Conservation (phyloP, 2,329 filamentous ascomycete genomes). For the Dothistroma septosporum region DNA sequence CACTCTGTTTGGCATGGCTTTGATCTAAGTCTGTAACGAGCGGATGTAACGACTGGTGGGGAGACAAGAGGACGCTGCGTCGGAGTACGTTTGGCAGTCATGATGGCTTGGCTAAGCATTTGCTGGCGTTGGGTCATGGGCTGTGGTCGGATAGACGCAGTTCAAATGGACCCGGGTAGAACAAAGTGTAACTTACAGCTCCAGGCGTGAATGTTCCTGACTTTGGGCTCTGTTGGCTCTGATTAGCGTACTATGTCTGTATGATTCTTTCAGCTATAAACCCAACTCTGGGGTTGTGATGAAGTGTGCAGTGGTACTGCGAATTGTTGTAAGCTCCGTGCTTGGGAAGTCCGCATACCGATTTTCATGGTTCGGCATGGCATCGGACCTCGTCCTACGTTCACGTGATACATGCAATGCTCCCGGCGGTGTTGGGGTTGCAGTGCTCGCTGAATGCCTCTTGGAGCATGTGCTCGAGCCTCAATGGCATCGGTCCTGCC, state of each 20-base stretch:
- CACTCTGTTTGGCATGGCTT: slow-evolving; percentile 41
- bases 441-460: no score
- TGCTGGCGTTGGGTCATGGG: neutral
- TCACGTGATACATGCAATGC: no score
- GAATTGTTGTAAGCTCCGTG: no score
- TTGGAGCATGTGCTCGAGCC: no score
- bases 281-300: neutral
- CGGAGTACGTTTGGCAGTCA: neutral
- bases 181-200: neutral
- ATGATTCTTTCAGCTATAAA: neutral
- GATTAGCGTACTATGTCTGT: neutral
- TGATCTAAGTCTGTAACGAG: neutral
- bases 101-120: neutral
- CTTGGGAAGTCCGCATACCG: no score
- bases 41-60: neutral
- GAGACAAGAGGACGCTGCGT: neutral
- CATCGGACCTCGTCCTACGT: no score
- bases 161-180: neutral
- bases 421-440: no score
- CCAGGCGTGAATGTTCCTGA: neutral
- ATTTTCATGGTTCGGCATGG: no score
- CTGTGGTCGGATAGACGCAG: neutral
- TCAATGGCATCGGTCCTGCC: no score
- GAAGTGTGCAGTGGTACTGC: no score
- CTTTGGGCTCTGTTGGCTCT: neutral